phyloP scores from a whole-genome alignment of 1,284 basidiomycete species.

The Rhodotorula mucilaginosa region DNA sequence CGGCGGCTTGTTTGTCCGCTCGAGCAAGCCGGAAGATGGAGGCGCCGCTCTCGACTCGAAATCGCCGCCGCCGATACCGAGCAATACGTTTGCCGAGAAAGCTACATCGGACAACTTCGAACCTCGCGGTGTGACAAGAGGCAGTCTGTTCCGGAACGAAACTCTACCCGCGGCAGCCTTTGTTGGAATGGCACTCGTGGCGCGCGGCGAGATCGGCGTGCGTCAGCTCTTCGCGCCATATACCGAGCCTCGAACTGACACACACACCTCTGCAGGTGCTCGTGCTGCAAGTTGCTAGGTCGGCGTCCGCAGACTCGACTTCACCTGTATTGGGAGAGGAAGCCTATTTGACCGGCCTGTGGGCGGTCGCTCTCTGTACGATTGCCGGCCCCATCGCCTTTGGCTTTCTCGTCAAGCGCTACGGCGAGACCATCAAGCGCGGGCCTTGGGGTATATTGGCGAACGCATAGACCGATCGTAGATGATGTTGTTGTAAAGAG shows the following conservation, averaged over 20 bases:
- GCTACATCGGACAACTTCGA: background rate
- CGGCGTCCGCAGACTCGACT: slow-evolving; percentile 17
- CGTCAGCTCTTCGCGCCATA: slow-evolving; percentile 5
- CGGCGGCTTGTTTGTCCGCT: too few relatives aligned
- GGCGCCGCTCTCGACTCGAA: background rate
- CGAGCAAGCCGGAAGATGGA: background rate
- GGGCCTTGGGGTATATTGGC: background rate
- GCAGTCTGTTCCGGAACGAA: background rate
- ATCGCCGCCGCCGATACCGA: background rate
- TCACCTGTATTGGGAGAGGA: slow-evolving; percentile 49
- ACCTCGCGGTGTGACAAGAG: background rate
- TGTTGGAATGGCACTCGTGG: slow-evolving; percentile 55
- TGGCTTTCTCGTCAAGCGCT: slow-evolving; percentile 49
- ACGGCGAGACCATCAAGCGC: slow-evolving; percentile 44
- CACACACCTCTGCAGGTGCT: slow-evolving; percentile 53
- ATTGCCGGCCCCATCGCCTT: slow-evolving; percentile 55
- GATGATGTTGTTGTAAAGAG: background rate
- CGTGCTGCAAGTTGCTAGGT: slow-evolving; percentile 39
- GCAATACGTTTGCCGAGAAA: slow-evolving; percentile 5
- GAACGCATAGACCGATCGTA: too few relatives aligned
- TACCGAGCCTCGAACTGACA: slow-evolving; percentile 52
- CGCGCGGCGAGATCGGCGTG: slow-evolving; percentile 59
- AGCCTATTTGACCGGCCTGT: slow-evolving; percentile 54
- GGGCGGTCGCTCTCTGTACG: slow-evolving; percentile 58
- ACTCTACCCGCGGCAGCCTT: slow-evolving; percentile 44